Evolutionary conservation across 192 early-diverging fungal genomes (phyloP).

Genomic region (Podila minutissima): DNA sequence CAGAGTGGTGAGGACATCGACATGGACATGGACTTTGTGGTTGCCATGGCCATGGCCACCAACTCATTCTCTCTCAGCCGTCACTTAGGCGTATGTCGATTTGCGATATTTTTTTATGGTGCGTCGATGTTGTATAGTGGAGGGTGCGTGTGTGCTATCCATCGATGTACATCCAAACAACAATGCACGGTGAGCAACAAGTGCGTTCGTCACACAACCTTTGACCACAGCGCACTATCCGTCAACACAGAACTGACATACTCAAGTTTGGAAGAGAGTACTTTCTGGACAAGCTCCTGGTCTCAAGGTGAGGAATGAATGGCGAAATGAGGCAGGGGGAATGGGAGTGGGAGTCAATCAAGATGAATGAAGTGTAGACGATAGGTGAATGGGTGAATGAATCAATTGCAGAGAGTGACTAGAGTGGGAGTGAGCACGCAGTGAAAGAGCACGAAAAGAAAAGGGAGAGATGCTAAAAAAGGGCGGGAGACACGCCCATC

Average conservation of each 20-base stretch:
- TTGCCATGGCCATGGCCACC: constrained; percentile 28
- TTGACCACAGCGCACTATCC: too few relatives aligned
- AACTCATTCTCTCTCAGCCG: constrained; percentile 12
- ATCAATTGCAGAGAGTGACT: neutral
- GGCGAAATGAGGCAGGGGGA: neutral
- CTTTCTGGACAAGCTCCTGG: too few relatives aligned
- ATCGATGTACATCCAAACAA: too few relatives aligned
- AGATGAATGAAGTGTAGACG: neutral
- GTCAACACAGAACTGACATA: too few relatives aligned
- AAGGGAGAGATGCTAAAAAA: neutral
- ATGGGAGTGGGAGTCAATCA: neutral
- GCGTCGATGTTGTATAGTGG: too few relatives aligned
- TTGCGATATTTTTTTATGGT: too few relatives aligned
- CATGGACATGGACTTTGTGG: constrained; percentile 8
- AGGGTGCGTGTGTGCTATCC: too few relatives aligned
- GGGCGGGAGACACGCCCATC: neutral
- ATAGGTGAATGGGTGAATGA: constrained; percentile 1
- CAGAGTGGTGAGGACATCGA: constrained; percentile 7
- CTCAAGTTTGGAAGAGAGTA: too few relatives aligned
- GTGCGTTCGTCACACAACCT: too few relatives aligned
- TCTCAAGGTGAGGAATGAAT: neutral
- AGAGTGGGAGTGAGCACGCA: neutral
- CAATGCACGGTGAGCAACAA: too few relatives aligned
- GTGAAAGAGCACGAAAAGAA: neutral
- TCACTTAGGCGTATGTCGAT: neutral